phyloP scores from a whole-genome alignment of 164 flowering plant species.

The Umbellularia californica region DNA sequence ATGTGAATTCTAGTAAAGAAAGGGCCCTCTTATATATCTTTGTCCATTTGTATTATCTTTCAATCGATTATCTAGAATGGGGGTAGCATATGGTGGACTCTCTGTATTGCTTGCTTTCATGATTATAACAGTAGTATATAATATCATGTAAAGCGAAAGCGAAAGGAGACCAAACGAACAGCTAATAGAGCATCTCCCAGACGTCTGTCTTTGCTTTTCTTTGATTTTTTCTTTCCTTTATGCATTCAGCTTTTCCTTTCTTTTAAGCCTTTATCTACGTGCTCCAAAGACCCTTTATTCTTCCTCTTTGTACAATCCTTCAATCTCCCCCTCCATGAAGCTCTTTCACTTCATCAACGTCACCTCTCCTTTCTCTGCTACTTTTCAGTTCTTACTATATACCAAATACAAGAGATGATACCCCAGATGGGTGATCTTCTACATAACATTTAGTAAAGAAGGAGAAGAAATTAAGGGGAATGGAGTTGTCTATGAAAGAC shows the following conservation, averaged over 20 bases:
- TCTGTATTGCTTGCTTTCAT: background rate
- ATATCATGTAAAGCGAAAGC: background rate
- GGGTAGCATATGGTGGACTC: background rate
- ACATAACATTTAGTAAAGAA: background rate
- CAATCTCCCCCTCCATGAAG: background rate
- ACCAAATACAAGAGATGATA: background rate
- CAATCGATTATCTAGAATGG: background rate
- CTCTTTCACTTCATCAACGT: background rate
- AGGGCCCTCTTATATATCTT: too few relatives aligned
- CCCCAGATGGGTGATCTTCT: background rate
- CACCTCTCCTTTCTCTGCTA: background rate
- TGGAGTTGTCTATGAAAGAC: slow-evolving; percentile 35
- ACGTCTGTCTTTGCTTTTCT: background rate
- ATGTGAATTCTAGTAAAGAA: too few relatives aligned
- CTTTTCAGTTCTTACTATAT: background rate
- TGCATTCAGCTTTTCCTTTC: background rate
- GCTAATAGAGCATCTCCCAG: background rate
- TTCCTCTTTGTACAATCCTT: background rate
- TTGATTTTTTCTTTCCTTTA: background rate
- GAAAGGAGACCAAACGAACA: background rate
- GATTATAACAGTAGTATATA: too few relatives aligned
- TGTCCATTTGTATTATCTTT: too few relatives aligned
- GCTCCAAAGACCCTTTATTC: background rate
- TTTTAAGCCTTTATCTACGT: background rate
- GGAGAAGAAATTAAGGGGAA: background rate